Conservation (phyloP, 768 basidiomycete genomes). For the Pleurotus pulmonarius region DNA sequence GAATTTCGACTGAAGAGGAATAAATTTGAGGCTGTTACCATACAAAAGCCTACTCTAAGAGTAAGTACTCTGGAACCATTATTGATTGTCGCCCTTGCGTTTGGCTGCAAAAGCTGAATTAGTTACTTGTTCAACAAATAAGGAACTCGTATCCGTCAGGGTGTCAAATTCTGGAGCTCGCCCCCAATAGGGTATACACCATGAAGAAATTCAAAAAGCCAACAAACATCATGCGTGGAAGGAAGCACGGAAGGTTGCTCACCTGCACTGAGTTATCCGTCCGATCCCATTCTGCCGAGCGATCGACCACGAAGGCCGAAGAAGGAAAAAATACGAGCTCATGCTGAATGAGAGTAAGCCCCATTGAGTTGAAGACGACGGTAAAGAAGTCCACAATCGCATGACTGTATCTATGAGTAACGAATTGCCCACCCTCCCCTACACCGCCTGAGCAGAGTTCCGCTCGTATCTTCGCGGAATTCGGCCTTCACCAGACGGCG, state of each 20-base stretch:
- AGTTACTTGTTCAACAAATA: too few relatives aligned
- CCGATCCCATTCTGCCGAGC: constrained; percentile 21
- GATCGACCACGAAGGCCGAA: constrained; percentile 42
- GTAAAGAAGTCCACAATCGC: constrained; percentile 57
- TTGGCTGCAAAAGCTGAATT: too few relatives aligned
- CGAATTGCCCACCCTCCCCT: constrained; percentile 37
- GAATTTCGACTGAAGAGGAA: too few relatives aligned
- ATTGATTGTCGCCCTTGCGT: too few relatives aligned
- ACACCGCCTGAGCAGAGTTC: constrained; percentile 41
- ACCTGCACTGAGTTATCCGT: too few relatives aligned
- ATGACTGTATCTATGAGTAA: constrained; percentile 91
- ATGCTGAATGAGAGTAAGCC: constrained; percentile 84
- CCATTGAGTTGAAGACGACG: constrained; percentile 75
- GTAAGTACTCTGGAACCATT: too few relatives aligned
- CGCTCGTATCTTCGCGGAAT: constrained; percentile 78
- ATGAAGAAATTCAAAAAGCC: constrained; percentile 87
- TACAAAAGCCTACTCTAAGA: too few relatives aligned
- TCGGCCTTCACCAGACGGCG: constrained; percentile 36
- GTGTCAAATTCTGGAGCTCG: constrained; percentile 78
- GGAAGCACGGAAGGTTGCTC: not conserved
- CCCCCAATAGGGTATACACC: constrained; percentile 71
- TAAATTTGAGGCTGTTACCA: too few relatives aligned
- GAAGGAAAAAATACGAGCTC: constrained; percentile 50
- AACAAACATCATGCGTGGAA: constrained; percentile 51
- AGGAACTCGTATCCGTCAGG: constrained; percentile 6